phyloP scores from a whole-genome alignment of 306 rosid genomes.

The Pueraria montana region DNA sequence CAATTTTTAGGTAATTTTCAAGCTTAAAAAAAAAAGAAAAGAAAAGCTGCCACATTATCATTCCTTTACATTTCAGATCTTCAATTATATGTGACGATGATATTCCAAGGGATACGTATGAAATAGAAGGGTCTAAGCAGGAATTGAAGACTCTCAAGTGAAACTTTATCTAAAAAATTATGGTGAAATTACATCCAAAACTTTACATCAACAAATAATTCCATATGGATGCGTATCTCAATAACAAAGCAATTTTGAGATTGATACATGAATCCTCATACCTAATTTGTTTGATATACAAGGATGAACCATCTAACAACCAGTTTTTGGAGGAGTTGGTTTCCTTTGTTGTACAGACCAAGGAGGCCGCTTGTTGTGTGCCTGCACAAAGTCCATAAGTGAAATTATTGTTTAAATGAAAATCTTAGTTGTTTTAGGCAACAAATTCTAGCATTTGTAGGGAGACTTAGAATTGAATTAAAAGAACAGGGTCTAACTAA shows the following conservation, averaged over 20 bases:
- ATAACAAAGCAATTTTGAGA: constrained; percentile 26
- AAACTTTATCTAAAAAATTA: not conserved
- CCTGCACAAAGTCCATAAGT: constrained; percentile 59
- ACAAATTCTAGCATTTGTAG: constrained; percentile 3
- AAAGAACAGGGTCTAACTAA: not conserved
- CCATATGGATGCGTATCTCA: not conserved
- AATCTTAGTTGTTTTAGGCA: not conserved
- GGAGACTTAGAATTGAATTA: constrained; percentile 27
- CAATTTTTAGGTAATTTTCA: too few relatives aligned
- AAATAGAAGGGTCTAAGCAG: not conserved
- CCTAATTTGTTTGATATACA: constrained; percentile 28
- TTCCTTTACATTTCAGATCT: not conserved
- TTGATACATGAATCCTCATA: constrained; percentile 2
- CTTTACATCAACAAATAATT: not conserved
- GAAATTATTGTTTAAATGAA: constrained; percentile 22
- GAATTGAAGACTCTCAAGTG: not conserved
- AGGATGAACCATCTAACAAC: constrained; percentile 37
- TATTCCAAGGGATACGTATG: not conserved
- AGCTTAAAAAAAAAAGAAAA: not conserved
- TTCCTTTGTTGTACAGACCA: constrained; percentile 90
- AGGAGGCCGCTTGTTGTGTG: constrained; percentile 77
- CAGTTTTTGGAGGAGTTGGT: constrained; percentile 52
- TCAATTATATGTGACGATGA: not conserved
- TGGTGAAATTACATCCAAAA: constrained; percentile 3
- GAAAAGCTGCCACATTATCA: too few relatives aligned